Evolutionary conservation across 768 basidiomycete species (phyloP).

Genomic region (Hericium rajendrae): DNA sequence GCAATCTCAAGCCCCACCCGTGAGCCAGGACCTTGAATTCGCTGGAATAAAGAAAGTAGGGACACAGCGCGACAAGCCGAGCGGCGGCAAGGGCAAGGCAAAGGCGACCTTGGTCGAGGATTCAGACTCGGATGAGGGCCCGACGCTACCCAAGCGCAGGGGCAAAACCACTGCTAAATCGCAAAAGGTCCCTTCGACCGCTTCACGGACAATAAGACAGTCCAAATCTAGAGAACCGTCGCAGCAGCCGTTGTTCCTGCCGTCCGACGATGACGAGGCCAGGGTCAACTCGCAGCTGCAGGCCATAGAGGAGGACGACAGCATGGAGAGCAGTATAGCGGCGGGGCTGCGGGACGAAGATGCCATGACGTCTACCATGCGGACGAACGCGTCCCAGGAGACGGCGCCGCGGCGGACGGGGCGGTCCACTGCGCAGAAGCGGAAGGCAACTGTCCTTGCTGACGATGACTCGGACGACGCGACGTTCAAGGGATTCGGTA

Average conservation of each 20-base stretch:
- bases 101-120: neutral
- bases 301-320: neutral
- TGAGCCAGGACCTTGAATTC: neutral
- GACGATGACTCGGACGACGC: conserved; percentile 63
- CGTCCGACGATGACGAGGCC: neutral
- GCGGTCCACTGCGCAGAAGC: conserved; percentile 13
- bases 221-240: neutral
- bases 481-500: conserved; percentile 52
- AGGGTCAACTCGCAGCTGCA: neutral
- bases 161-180: neutral
- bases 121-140: neutral
- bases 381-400: conserved; percentile 13
- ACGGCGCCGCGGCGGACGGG: conserved; percentile 5
- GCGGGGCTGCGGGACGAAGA: conserved; percentile 12
- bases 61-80: neutral
- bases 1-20: neutral
- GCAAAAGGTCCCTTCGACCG: neutral
- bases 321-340: neutral
- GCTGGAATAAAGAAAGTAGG: neutral
- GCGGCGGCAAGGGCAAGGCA: conserved; percentile 1
- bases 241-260: neutral
- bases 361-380: conserved; percentile 16
- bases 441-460: conserved; percentile 21
- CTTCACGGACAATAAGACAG: neutral
- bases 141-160: neutral